Conservation (phyloP, 2,329 filamentous ascomycete species). For the Didymella glomerata region DNA sequence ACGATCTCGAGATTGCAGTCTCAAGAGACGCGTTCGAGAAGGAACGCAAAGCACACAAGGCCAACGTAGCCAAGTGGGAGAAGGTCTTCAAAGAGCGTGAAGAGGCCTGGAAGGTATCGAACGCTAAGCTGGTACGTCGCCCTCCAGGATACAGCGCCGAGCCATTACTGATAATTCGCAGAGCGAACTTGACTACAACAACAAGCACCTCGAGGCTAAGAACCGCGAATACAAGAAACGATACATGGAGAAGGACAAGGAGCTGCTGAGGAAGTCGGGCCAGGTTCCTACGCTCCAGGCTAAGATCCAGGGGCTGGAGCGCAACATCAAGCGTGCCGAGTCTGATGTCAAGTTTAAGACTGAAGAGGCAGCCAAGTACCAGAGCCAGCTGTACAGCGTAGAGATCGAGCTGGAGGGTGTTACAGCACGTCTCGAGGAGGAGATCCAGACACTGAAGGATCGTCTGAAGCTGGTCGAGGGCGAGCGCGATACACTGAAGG, state of each 20-base stretch:
- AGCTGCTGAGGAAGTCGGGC: constrained; percentile 31
- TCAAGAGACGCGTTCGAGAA: constrained; percentile 43
- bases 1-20: constrained; percentile 35
- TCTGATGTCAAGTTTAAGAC: constrained; percentile 47
- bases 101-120: constrained; percentile 38
- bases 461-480: constrained; percentile 72
- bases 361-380: constrained; percentile 47
- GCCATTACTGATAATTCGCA: constrained; percentile 16
- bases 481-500: constrained; percentile 78
- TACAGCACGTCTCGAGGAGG: constrained; percentile 69
- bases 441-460: constrained; percentile 70
- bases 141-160: background rate
- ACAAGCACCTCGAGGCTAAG: constrained; percentile 38
- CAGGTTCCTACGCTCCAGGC: constrained; percentile 41
- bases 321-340: constrained; percentile 35
- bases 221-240: constrained; percentile 39
- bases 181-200: constrained; percentile 36
- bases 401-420: constrained; percentile 65
- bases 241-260: constrained; percentile 35
- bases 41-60: constrained; percentile 40
- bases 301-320: constrained; percentile 42
- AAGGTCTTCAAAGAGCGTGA: constrained; percentile 44
- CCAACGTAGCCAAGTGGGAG: constrained; percentile 46
- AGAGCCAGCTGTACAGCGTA: constrained; percentile 55
- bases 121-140: constrained; percentile 38